A percentile compares a stretch with the other conserved stretches of the same genome.
Evolutionary conservation across 768 basidiomycete genomes (phyloP).

Genomic region (Saitozyma sp.): DNA sequence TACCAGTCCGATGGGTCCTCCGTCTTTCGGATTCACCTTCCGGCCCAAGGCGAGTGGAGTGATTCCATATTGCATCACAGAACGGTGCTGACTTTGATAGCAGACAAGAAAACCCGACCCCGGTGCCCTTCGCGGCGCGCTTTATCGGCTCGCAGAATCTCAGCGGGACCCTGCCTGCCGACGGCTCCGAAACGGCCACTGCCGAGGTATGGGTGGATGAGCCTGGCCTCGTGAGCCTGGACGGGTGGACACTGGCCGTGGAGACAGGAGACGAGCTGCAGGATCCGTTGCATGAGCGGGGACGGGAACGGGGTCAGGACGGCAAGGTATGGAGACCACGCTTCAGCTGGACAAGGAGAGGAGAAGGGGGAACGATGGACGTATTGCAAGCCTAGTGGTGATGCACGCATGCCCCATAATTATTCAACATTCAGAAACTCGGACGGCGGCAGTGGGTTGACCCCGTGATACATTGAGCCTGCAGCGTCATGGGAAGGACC

Average conservation of each 20-base stretch:
- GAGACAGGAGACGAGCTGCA: slow-evolving; percentile 44
- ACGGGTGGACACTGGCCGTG: slow-evolving; percentile 70
- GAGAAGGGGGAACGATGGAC: slow-evolving; percentile 17
- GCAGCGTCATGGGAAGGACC: too few species aligned
- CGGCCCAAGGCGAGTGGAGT: slow-evolving; percentile 19
- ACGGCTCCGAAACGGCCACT: slow-evolving; percentile 55
- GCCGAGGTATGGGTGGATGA: slow-evolving; percentile 64
- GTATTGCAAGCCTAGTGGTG: slow-evolving; percentile 1
- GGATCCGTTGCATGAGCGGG: not conserved
- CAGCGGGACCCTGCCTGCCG: slow-evolving; percentile 63
- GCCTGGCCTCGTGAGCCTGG: slow-evolving; percentile 67
- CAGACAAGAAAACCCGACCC: slow-evolving; percentile 23
- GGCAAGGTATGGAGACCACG: slow-evolving; percentile 19
- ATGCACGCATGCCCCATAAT: too few species aligned
- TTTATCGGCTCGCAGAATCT: slow-evolving; percentile 71
- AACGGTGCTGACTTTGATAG: not conserved
- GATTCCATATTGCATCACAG: slow-evolving; percentile 10
- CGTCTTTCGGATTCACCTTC: slow-evolving; percentile 53
- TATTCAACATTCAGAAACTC: too few species aligned
- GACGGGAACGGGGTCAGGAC: too few species aligned
- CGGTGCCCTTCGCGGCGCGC: slow-evolving; percentile 56
- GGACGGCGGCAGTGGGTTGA: too few species aligned
- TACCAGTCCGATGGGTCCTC: slow-evolving; percentile 63
- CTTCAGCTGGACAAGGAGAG: slow-evolving; percentile 25
- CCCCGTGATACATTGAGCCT: too few species aligned